Conservation (phyloP, 805 yeast genomes). For the Metschnikowia santaceciliae region DNA sequence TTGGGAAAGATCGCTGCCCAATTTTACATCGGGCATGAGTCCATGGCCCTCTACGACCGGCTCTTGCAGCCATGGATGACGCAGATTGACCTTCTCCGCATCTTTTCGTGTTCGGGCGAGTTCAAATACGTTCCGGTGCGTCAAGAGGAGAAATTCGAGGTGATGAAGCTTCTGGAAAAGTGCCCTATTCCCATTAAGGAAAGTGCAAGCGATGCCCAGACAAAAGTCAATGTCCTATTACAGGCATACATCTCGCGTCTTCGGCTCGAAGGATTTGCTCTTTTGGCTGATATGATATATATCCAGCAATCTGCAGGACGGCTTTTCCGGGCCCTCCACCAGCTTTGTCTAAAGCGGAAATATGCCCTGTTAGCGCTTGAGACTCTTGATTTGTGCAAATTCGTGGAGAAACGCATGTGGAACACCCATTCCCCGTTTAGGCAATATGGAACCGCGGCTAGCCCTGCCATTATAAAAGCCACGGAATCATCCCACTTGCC, state of each 20-base stretch:
- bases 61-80: conserved; percentile 61
- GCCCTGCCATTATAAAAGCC: conserved; percentile 62
- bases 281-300: conserved; percentile 89
- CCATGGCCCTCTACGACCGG: conserved; percentile 64
- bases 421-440: conserved; percentile 77
- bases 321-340: conserved; percentile 78
- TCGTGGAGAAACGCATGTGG: conserved; percentile 85
- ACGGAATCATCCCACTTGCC: conserved; percentile 81
- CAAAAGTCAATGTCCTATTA: conserved; percentile 74
- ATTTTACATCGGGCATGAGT: conserved; percentile 73
- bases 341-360: conserved; percentile 61
- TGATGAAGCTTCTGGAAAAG: conserved; percentile 60
- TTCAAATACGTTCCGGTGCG: conserved; percentile 80
- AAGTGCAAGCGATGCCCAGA: conserved; percentile 59
- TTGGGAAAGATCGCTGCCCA: conserved; percentile 82
- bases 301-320: conserved; percentile 93
- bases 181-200: conserved; percentile 89
- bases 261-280: conserved; percentile 79
- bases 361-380: conserved; percentile 66
- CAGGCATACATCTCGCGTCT: conserved; percentile 85
- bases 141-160: conserved; percentile 77
- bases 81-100: conserved; percentile 69
- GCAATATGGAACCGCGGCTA: conserved; percentile 68
- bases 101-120: conserved; percentile 81
- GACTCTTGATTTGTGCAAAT: conserved; percentile 64